phyloP scores from a whole-genome alignment of 2,329 filamentous ascomycete genomes.

The Verticillium klebahnii region DNA sequence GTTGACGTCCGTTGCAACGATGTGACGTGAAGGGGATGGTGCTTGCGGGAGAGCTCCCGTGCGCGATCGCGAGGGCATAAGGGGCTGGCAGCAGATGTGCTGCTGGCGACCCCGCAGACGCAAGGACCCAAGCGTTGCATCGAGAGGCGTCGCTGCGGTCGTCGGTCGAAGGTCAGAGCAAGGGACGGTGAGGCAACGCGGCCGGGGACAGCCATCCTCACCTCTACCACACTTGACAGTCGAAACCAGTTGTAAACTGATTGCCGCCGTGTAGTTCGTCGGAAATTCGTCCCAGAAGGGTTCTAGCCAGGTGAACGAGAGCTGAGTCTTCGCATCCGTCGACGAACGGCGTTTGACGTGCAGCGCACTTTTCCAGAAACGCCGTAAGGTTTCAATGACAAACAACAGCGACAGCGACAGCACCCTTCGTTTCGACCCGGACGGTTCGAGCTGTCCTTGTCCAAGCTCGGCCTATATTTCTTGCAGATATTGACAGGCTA shows the following conservation, averaged over 20 bases:
- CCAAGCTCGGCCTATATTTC: conserved; percentile 14
- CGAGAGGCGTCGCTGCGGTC: neutral
- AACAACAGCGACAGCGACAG: neutral
- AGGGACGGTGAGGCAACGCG: neutral
- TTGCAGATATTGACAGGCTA: conserved; percentile 13
- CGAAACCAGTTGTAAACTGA: no score
- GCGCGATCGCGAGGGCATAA: neutral
- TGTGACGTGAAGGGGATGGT: neutral
- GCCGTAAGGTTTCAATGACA: neutral
- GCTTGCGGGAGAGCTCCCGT: neutral
- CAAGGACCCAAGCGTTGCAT: neutral
- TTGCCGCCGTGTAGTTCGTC: neutral
- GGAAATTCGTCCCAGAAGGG: neutral
- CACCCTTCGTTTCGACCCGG: neutral
- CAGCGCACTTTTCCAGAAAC: neutral
- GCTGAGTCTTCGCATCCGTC: neutral
- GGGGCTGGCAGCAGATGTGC: neutral
- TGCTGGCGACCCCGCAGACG: neutral
- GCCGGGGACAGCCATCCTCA: neutral
- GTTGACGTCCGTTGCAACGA: neutral
- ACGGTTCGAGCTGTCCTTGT: neutral
- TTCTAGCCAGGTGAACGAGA: neutral
- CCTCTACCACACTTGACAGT: neutral
- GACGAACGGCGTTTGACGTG: neutral
- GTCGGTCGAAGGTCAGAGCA: neutral